These are phyloP conservation scores for Hepatocystis sp. DNA, from an alignment of 169 alveolate genomes.

Conservation along the genomic window DNA sequence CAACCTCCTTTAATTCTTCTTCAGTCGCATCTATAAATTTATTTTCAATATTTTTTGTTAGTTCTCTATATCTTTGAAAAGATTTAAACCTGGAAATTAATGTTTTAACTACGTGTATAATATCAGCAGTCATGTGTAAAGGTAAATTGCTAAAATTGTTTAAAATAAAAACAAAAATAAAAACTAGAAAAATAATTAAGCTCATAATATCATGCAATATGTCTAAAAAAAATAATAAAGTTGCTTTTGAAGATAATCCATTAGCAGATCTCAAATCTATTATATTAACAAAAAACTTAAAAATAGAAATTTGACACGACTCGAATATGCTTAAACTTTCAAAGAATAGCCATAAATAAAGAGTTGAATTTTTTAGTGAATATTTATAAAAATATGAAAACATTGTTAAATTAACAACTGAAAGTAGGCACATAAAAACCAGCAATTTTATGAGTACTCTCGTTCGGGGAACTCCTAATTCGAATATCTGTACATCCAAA, in stretches of 20 bases:
- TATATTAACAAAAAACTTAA: slow-evolving; percentile 76
- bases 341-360: slow-evolving; percentile 89
- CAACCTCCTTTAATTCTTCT: slow-evolving; percentile 86
- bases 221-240: slow-evolving; percentile 81
- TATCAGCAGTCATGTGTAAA: slow-evolving; percentile 90
- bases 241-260: slow-evolving; percentile 81
- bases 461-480: slow-evolving; percentile 86
- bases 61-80: slow-evolving; percentile 77
- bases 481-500: slow-evolving; percentile 85
- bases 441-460: slow-evolving; percentile 75
- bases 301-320: slow-evolving; percentile 76
- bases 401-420: slow-evolving; percentile 80
- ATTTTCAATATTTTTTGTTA: slow-evolving; percentile 58
- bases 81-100: slow-evolving; percentile 73
- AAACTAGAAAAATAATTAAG: slow-evolving; percentile 70
- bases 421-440: slow-evolving; percentile 78
- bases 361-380: slow-evolving; percentile 83
- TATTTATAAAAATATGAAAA: slow-evolving; percentile 78
- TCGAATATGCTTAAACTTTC: slow-evolving; percentile 80
- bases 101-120: slow-evolving; percentile 85
- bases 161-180: slow-evolving; percentile 83
- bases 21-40: slow-evolving; percentile 88
- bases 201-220: slow-evolving; percentile 80
- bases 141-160: slow-evolving; percentile 90
- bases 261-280: slow-evolving; percentile 72